These are phyloP conservation scores for Lactifluus echinatus DNA, from an alignment of 768 basidiomycete genomes.

Conservation along the genomic window DNA sequence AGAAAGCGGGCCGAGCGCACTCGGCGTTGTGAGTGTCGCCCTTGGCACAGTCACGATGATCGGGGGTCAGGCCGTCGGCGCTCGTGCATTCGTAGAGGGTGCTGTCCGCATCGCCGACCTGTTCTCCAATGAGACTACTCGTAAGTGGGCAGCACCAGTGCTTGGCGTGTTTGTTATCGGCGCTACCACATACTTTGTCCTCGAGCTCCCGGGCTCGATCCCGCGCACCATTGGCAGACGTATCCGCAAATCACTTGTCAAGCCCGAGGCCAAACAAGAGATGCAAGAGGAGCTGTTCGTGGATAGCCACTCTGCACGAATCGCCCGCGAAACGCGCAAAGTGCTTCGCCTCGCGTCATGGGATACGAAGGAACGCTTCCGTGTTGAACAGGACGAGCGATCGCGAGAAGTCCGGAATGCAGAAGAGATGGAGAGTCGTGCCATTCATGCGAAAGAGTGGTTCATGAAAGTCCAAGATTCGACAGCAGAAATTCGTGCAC, in stretches of 20 bases:
- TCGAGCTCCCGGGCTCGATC: slow-evolving; percentile 82
- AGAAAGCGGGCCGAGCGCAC: slow-evolving; percentile 47
- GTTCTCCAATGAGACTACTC: slow-evolving; percentile 67
- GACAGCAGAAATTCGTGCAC: slow-evolving; percentile 33
- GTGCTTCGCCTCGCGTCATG: slow-evolving; percentile 85
- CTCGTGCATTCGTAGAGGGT: slow-evolving; percentile 70
- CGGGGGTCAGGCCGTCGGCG: slow-evolving; percentile 72
- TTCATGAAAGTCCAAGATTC: slow-evolving; percentile 50
- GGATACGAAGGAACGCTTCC: slow-evolving; percentile 81
- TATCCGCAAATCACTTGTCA: slow-evolving; percentile 55
- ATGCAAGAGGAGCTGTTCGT: slow-evolving; percentile 50
- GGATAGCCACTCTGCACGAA: slow-evolving; percentile 56
- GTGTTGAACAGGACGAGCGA: slow-evolving; percentile 69
- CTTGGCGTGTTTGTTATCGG: slow-evolving; percentile 71
- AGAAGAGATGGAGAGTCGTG: slow-evolving; percentile 67
- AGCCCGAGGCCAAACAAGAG: slow-evolving; percentile 37
- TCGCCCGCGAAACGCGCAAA: slow-evolving; percentile 84
- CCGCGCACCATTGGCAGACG: slow-evolving; percentile 86
- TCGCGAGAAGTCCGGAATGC: slow-evolving; percentile 66
- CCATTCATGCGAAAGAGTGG: slow-evolving; percentile 61
- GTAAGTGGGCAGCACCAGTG: slow-evolving; percentile 84
- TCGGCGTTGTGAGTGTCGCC: slow-evolving; percentile 67
- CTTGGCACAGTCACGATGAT: slow-evolving; percentile 86
- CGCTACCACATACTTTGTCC: slow-evolving; percentile 67
- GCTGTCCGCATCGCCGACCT: slow-evolving; percentile 67